Evolutionary conservation across 2,329 filamentous ascomycete species (phyloP).

Genomic region (Aspergillus proliferans): DNA sequence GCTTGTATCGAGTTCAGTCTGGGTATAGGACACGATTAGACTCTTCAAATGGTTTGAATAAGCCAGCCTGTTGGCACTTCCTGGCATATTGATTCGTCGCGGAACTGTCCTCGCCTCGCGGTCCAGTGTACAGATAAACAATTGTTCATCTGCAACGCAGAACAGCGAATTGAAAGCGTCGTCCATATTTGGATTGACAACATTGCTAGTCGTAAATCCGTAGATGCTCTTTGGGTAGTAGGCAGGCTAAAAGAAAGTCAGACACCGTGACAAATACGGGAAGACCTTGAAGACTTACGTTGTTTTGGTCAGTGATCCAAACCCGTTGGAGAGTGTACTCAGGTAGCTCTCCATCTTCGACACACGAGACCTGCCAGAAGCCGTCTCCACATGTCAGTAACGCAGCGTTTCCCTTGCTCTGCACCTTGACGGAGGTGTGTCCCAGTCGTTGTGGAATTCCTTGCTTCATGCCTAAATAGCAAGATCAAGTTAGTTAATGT

Average conservation of each 20-base stretch:
- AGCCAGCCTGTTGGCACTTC: conserved; percentile 37
- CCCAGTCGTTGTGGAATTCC: conserved; percentile 25
- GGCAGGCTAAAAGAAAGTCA: conserved; percentile 26
- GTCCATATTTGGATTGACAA: conserved; percentile 13
- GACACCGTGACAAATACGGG: conserved; percentile 3
- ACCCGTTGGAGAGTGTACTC: conserved; percentile 29
- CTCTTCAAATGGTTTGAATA: conserved; percentile 43
- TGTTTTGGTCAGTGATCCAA: conserved; percentile 39
- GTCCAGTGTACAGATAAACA: conserved; percentile 45
- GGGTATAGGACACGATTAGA: conserved; percentile 45
- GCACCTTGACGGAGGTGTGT: conserved; percentile 31
- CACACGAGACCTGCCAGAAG: conserved; percentile 33
- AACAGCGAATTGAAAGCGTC: conserved; percentile 40
- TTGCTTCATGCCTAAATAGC: conserved; percentile 27
- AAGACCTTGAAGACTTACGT: conserved; percentile 22
- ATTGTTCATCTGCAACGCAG: conserved; percentile 42
- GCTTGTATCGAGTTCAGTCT: conserved; percentile 19
- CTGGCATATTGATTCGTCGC: conserved; percentile 33
- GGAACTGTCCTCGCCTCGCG: conserved; percentile 36
- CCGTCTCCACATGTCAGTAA: conserved; percentile 32
- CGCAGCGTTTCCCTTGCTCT: conserved; percentile 23
- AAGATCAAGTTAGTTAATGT: background rate
- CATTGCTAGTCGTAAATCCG: conserved; percentile 30
- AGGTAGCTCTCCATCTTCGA: conserved; percentile 14
- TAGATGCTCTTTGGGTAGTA: conserved; percentile 32